Evolutionary conservation across 208 protist genomes (phyloP), one percentile per base, ranked within the genome.

Genomic region (Lotmaria passim): DNA sequence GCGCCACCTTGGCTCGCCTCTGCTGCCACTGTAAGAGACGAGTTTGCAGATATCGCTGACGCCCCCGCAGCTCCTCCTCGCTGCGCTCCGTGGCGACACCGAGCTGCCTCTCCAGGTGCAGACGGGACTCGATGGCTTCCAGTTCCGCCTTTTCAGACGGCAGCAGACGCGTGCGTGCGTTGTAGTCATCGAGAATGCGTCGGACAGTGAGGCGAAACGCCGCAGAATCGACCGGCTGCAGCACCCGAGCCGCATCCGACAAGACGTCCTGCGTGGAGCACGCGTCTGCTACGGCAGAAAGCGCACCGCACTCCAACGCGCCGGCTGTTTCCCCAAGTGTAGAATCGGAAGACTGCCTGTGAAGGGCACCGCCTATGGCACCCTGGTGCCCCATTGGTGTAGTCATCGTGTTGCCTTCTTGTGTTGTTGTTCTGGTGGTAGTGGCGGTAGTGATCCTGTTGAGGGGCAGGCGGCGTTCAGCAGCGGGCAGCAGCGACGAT

Each of bases 21-120:
- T 77, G 72, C 33, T 78, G 38, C 50, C 76, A 82, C 73, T 78
- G 72, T 46, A 82, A 58, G 2, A 69, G 15, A n/a, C 79, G 69
- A 28, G 44, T 74, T 31, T 57, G 55, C 43, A 89, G 47, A 17
- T 60, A 60, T 39, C 53, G 30, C 62, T 65, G 60, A 34, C 79
- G 63, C 33, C 66, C 50, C 47, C 69, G 48, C 31, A 83, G 57
- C 28, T 58, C 36, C 55, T 58, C 59, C 15, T 48, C 61, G 21
- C 62, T 23, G 17, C 63, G 19, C 36, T 52, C 62, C 21, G 33
- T 58, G 19, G 31, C 7, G 41, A 34, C 6, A 30, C 57, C 50
- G 11, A 59, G 34, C 46, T 44, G 36, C 2, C 21, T 6, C n/a
- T 12, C 19, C 38, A 82, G 47, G 0, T 30, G 31, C 31, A 80